Base-by-base conservation (phyloP, 257 asterid species). In the Buddleja alternifolia region DNA sequence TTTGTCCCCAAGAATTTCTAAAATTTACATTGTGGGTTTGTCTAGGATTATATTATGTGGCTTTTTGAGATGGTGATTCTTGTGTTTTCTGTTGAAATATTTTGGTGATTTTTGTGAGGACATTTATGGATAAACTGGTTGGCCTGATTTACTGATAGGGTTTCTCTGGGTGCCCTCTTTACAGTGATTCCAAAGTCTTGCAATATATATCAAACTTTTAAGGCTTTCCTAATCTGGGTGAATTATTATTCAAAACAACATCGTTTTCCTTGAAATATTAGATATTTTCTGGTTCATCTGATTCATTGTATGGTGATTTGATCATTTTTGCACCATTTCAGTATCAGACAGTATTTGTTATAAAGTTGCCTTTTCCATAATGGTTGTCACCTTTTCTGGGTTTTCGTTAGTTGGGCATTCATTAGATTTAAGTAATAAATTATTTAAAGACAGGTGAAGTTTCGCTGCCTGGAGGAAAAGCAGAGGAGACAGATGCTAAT, bases 401-500 rank as follows among this genome's bases (percentile, higher is more conserved):
- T 42, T 47, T 57, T 19, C 3, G 10, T 55, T 45, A 14, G 41
- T 16, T 34, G 14, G 8, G 4, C 60, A 37, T 14, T 71, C 52
- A 29, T 52, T 41, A n/a, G 47, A 36, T 53, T 55, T 46, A 50
- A 40, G 48, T 64, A 32, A 37, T 59, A 17, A 8, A 39, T 44
- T 48, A 66, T 64, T 63, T 58, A 70, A 74, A 45, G 73, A 67
- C 70, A 93, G 99, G 99, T 65, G 99, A 93, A 83, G 94, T 93
- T 12, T 83, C 98, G 7, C 74, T 93, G 79, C 98, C 97, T 0
- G 97, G 98, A 54, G 98, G 98, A 34, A 93, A 93, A 82, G 89
- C 96, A 12, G 98, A 93, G 69, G 97, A 90, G 72, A 56, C 85
- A 37, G 97, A 93, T 63, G 83, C 81, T 5, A 72, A 73, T 66